Evolutionary conservation across 169 alveolate genomes (phyloP), one percentile per base, ranked within the genome.

Genomic region (Plasmodium gaboni): DNA sequence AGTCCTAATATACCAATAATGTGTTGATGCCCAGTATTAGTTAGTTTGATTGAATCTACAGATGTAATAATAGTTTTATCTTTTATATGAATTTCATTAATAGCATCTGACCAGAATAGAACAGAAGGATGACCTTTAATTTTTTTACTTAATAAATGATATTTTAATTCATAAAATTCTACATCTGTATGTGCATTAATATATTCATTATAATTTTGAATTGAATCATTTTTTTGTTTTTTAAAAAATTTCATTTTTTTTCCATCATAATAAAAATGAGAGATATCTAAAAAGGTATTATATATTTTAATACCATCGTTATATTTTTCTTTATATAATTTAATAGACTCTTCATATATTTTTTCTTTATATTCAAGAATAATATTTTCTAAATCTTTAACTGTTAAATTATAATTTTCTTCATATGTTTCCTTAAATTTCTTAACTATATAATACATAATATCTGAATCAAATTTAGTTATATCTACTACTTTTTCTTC

Each of bases 21-120:
- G 38, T 83, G 72, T 48, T 93, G 96, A 17, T 87, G 93, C 10
- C 71, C 94, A 8, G 87, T 86, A 73, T 80, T 70, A 53, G 87
- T 88, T 42, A 87, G 48, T 67, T 93, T 88, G 10, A 88, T 87
- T n/a, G 96, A 89, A 61, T 93, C 96, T 8, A 93, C 96, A 10
- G 95, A 50, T 4, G 85, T 67, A 0, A 88, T 59, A 57, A 73
- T 60, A 2, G 89, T 78, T 59, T 51, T 51, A 28, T 69, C 64
- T 24, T 74, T 72, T 5, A 87, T 70, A 51, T 80, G 89, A 4
- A 76, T 76, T 42, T 76, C 89, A 44, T 76, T 76, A 1, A 76
- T 22, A 15, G 89, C 89, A 50, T 76, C 89, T 4, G 89, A 76
- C 89, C 89, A 76, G 17, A 76, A 76, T 53, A 76, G 9, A 76